Evolutionary conservation across 257 asterid species (phyloP).

Genomic region (Jacaranda copaia): DNA sequence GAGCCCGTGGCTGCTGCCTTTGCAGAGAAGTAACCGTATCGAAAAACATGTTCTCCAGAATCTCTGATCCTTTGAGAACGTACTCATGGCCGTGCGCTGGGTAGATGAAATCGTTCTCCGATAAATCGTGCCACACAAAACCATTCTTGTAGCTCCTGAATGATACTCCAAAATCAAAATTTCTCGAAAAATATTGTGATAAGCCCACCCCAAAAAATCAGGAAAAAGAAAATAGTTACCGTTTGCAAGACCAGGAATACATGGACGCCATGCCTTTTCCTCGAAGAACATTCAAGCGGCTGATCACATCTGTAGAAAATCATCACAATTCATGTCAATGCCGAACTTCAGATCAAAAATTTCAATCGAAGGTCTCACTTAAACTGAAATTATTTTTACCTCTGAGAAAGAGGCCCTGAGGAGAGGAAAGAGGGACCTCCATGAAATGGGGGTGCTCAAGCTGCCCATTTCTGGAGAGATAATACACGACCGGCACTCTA

Average conservation of each 20-base stretch:
- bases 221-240: conserved; percentile 39
- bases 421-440: conserved; percentile 82
- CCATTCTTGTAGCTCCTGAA: conserved; percentile 90
- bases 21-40: conserved; percentile 24
- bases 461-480: conserved; percentile 76
- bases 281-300: conserved; percentile 76
- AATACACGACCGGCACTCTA: conserved; percentile 76
- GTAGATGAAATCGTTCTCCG: conserved; percentile 76
- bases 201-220: not conserved
- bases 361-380: no score
- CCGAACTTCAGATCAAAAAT: not conserved
- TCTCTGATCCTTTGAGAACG: conserved; percentile 82
- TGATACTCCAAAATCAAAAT: not conserved
- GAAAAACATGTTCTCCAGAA: conserved; percentile 37
- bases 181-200: not conserved
- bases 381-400: conserved; percentile 43
- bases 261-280: conserved; percentile 79
- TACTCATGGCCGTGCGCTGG: conserved; percentile 87
- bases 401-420: conserved; percentile 65
- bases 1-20: conserved; percentile 2
- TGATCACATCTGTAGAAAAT: conserved; percentile 60
- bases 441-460: conserved; percentile 98
- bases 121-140: conserved; percentile 92
- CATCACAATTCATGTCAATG: not conserved
- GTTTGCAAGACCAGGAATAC: conserved; percentile 91